These are phyloP conservation scores for Wallacemonas sp. DNA, from an alignment of 208 protist genomes.

Conservation along the genomic window DNA sequence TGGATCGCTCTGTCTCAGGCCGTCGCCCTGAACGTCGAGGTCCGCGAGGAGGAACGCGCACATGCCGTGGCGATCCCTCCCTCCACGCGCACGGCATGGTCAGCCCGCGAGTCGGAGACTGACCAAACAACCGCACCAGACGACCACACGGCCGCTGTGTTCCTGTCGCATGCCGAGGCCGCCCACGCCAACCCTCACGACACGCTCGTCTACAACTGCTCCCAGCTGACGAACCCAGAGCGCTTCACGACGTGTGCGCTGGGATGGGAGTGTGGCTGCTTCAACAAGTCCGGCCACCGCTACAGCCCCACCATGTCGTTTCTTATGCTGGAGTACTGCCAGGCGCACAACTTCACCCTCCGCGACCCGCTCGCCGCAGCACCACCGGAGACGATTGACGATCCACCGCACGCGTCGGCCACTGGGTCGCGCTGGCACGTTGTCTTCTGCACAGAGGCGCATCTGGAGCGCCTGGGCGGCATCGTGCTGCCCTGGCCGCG, in stretches of 20 bases:
- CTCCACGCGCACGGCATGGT: too few species aligned
- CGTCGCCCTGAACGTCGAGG: constrained; percentile 20
- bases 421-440: not conserved
- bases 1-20: constrained; percentile 42
- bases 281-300: constrained; percentile 30
- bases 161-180: not conserved
- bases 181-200: not conserved
- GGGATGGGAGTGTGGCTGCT: constrained; percentile 18
- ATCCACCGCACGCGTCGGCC: not conserved
- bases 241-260: constrained; percentile 23
- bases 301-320: constrained; percentile 41
- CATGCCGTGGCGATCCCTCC: not conserved
- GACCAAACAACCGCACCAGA: not conserved
- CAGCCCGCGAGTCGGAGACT: too few species aligned
- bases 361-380: not conserved
- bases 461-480: not conserved
- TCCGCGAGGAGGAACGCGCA: constrained; percentile 28
- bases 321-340: constrained; percentile 62
- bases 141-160: not conserved
- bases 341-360: not conserved
- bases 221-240: constrained; percentile 38
- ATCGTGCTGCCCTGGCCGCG: constrained; percentile 5
- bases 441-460: constrained; percentile 4
- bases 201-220: constrained; percentile 45
- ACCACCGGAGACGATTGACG: not conserved